Conservation (phyloP, 2,329 filamentous ascomycete genomes). For the Blastomyces emzantsi region DNA sequence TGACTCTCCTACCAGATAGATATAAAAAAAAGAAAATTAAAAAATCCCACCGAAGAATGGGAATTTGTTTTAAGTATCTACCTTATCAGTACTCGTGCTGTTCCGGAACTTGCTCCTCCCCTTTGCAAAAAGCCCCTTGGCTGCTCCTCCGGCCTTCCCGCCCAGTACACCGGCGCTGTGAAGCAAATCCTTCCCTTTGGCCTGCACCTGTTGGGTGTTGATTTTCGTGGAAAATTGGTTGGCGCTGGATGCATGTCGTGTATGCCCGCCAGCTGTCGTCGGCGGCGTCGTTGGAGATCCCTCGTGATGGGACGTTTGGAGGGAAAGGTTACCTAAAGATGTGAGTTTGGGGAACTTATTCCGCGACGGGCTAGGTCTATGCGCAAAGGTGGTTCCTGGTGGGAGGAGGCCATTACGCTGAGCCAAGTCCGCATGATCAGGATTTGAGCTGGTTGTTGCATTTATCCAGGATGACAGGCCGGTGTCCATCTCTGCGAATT, state of each 20-base stretch:
- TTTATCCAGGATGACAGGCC: conserved; percentile 58
- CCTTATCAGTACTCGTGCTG: conserved; percentile 64
- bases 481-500: conserved; percentile 63
- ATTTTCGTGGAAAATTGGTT: conserved; percentile 32
- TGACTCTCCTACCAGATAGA: conserved; percentile 8
- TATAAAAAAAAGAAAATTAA: neutral
- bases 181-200: conserved; percentile 81
- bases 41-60: conserved; percentile 23
- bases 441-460: conserved; percentile 41
- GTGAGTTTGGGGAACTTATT: conserved; percentile 36
- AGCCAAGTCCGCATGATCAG: conserved; percentile 44
- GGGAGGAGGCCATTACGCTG: conserved; percentile 29
- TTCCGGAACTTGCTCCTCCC: conserved; percentile 73
- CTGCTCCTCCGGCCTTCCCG: conserved; percentile 64
- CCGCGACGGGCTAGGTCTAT: conserved; percentile 26
- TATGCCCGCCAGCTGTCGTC: conserved; percentile 25
- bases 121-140: conserved; percentile 85
- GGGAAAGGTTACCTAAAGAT: conserved; percentile 25
- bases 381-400: conserved; percentile 18
- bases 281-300: conserved; percentile 26
- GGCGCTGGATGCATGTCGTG: conserved; percentile 28
- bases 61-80: conserved; percentile 59
- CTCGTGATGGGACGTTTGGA: conserved; percentile 23
- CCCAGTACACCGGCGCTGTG: conserved; percentile 67
- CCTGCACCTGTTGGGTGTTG: conserved; percentile 58